Evolutionary conservation across 805 yeast genomes (phyloP), one percentile per base, ranked within the genome.

Genomic region (Saccharomycopsis synnaedendra): DNA sequence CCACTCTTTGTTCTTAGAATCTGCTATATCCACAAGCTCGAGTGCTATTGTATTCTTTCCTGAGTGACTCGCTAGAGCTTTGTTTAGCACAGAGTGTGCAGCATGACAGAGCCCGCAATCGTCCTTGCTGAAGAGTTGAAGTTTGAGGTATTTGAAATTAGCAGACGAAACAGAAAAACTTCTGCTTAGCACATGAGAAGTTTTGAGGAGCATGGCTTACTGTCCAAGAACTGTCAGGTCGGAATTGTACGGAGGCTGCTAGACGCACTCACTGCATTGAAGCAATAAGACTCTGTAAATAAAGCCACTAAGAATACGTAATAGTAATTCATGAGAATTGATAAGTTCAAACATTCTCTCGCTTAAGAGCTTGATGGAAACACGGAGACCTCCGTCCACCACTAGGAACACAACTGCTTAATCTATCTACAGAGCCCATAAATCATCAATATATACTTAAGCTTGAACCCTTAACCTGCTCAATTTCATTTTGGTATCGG

Each of bases 51-150:
- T 57, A 3, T 59, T 55, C 35, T 56, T 52, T 31, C 27, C 19
- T 1, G 36, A n/a, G 8, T 9, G n/a, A 34, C 10, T n/a, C 10
- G 8, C n/a, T 59, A 50, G n/a, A 52, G 47, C 1, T 31, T 67
- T 63, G 10, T 64, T 56, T 40, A 83, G 60, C 2, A 76, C 75
- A 3, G 56, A 63, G 51, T 75, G 74, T 4, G 88, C 90, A 48
- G 76, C 80, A 44, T 75, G 74, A 56, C 93, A 84, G 31, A 84
- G 62, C 55, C 76, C 76, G 57, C 93, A 84, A 34, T 80, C 76
- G 4, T 76, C 75, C 57, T 84, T 84, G 4, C 85, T 78, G 63
- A 78, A 84, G 46, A 84, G 72, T 0, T 82, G 79, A 33, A 82
- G 60, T 27, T 56, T 57, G 3, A 66, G 55, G 32, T 52, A 57